Percentiles rank a stretch among this genome's conserved stretches.
Evolutionary conservation across 1,284 basidiomycete genomes (phyloP).

Genomic region (Cutaneotrichosporon dermatis): DNA sequence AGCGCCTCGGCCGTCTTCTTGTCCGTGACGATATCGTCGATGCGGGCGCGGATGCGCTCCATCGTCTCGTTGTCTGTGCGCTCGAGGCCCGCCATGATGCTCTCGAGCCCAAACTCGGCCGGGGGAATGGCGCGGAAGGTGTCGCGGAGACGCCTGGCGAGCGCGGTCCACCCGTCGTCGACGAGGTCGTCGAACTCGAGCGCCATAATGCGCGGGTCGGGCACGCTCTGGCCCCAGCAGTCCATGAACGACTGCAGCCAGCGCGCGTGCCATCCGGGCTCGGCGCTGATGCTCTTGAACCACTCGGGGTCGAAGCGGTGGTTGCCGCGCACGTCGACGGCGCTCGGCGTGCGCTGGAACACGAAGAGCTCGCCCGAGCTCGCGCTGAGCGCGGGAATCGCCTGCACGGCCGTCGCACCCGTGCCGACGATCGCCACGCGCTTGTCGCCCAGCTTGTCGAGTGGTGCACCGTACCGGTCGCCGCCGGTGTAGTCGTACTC

Average conservation of each 20-base stretch:
- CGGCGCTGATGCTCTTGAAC: conserved; percentile 5
- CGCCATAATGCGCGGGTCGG: background rate
- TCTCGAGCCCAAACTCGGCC: background rate
- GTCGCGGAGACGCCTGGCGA: background rate
- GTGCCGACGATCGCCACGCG: conserved; percentile 10
- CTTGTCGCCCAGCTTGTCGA: conserved; percentile 8
- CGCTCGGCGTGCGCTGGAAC: conserved; percentile 20
- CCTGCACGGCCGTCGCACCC: conserved; percentile 12
- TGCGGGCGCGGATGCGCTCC: conserved; percentile 3
- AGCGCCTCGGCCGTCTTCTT: conserved; percentile 1
- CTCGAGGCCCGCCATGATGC: background rate
- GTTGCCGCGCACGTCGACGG: conserved; percentile 12
- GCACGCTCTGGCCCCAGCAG: conserved; percentile 2
- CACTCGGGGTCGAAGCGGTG: conserved; percentile 16
- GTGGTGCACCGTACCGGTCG: conserved; percentile 4
- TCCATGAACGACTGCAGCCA: conserved; percentile 10
- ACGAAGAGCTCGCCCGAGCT: conserved; percentile 10
- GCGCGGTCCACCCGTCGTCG: conserved; percentile 14
- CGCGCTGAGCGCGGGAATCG: conserved; percentile 6
- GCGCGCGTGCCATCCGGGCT: conserved; percentile 10
- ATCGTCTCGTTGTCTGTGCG: conserved; percentile 7
- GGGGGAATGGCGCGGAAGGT: background rate
- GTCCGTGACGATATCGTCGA: conserved; percentile 13
- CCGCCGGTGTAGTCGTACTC: conserved; percentile 15
- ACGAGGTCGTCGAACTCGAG: conserved; percentile 6